Evolutionary conservation across 345 rosid species (phyloP).

Genomic region (Lepidium aucheri): DNA sequence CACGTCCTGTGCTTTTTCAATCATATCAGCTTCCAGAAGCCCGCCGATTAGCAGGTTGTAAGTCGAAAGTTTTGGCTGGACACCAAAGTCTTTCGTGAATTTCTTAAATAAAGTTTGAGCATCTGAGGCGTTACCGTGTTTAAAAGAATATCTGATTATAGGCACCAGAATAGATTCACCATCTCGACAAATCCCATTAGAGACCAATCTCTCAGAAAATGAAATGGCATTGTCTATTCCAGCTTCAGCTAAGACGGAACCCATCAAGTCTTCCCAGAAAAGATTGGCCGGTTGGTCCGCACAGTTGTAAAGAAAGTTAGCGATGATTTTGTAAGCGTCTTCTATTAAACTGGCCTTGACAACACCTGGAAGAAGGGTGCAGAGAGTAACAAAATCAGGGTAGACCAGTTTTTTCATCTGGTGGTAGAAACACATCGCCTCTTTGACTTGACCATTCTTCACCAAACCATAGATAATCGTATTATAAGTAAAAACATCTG

Average conservation of each 20-base stretch:
- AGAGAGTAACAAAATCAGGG: constrained; percentile 76
- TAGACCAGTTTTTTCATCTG: constrained; percentile 76
- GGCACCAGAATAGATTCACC: constrained; percentile 59
- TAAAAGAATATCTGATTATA: constrained; percentile 49
- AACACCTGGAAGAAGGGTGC: constrained; percentile 81
- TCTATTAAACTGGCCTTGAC: constrained; percentile 50
- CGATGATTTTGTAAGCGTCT: constrained; percentile 57
- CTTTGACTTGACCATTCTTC: constrained; percentile 45
- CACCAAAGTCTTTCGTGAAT: constrained; percentile 55
- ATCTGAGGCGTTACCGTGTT: constrained; percentile 42
- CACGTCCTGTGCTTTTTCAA: constrained; percentile 41
- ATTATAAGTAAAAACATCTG: constrained; percentile 81
- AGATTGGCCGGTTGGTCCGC: constrained; percentile 13
- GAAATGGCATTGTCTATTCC: constrained; percentile 47
- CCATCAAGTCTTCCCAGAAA: constrained; percentile 74
- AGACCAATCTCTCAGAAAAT: constrained; percentile 57
- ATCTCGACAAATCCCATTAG: constrained; percentile 38
- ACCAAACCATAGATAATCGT: constrained; percentile 66
- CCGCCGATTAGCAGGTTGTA: constrained; percentile 64
- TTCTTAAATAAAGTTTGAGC: constrained; percentile 46
- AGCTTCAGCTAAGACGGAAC: constrained; percentile 56
- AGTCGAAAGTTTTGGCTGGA: constrained; percentile 33
- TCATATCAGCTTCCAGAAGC: constrained; percentile 40
- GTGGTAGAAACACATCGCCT: constrained; percentile 72
- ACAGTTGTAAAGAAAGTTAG: constrained; percentile 42